Evolutionary conservation across 2,329 filamentous ascomycete genomes (phyloP).

Genomic region (Arachnomyces sp.): DNA sequence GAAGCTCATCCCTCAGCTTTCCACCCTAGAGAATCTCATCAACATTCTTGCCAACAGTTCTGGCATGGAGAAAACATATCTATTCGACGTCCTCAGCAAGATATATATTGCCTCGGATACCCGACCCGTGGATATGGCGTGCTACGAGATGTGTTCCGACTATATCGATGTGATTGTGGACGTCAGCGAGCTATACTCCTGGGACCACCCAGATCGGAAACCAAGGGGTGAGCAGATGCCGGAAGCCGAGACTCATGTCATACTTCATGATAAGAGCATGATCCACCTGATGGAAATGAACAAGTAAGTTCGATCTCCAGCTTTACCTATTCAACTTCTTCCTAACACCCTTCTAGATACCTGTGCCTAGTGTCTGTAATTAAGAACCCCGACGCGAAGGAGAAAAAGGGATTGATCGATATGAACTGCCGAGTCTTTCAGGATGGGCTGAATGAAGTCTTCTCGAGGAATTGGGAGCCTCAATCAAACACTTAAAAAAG

Average conservation of each 20-base stretch:
- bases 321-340: not conserved
- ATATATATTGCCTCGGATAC: conserved; percentile 98
- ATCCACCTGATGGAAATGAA: conserved; percentile 61
- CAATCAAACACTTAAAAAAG: conserved; percentile 17
- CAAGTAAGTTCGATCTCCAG: conserved; percentile 42
- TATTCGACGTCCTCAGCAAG: conserved; percentile 96
- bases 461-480: conserved; percentile 43
- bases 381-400: conserved; percentile 54
- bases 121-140: conserved; percentile 84
- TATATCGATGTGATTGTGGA: conserved; percentile 99
- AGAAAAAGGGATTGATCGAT: conserved; percentile 57
- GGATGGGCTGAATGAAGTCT: conserved; percentile 54
- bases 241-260: conserved; percentile 55
- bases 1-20: conserved; percentile 87
- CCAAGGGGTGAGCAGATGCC: conserved; percentile 38
- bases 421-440: conserved; percentile 59
- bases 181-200: conserved; percentile 91
- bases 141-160: conserved; percentile 96
- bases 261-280: conserved; percentile 53
- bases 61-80: conserved; percentile 93
- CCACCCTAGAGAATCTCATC: conserved; percentile 85
- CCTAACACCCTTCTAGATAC: conserved; percentile 40
- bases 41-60: conserved; percentile 90
- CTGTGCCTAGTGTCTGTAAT: conserved; percentile 58
- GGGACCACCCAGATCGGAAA: conserved; percentile 41